Evolutionary conservation across 176 grass and related monocot species (phyloP), one percentile per base, ranked within the genome.

Genomic region (Chloris gayana): DNA sequence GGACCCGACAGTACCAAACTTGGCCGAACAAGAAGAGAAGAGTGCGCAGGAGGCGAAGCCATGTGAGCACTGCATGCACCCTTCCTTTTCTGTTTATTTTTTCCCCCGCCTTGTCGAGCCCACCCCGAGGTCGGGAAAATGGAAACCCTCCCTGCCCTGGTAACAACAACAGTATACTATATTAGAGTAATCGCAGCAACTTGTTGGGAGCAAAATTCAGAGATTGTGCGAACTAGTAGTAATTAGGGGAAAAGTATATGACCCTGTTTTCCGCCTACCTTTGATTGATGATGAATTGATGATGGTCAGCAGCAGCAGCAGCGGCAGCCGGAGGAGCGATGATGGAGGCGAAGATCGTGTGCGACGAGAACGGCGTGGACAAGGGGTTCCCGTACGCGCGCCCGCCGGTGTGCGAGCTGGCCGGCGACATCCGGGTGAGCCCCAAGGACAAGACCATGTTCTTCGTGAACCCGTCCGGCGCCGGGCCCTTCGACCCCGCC

Each of bases 361-460:
- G 92, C 66, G 92, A 94, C 22, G 92, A 94, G 73, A 89, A 94
- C 38, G 60, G 87, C 54, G 72, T 75, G 0, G 89, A 94, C 64
- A 61, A 92, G 77, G 92, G 92, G 29, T 94, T 94, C 76, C 92
- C 92, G 0, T 94, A 97, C 61, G 91, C 94, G 25, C 87, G 94
- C 1, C 89, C 91, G 4, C 64, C 58, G 2, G 84, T 89, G 3
- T 97, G 94, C 39, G 91, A 94, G 70, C 86, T 97, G 75, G 67
- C 85, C 29, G 94, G 94, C 15, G 94, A 97, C 10, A 78, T 97
- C 68, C 74, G 94, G 26, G 76, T 94, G 49, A 87, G 62, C 9
- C 81, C 91, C 26, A 75, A 73, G 82, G 46, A 89, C 21, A 91
- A 86, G 49, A 81, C 87, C 17, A 81, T 91, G 42, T 86, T 82